Base-by-base conservation (phyloP, 1,284 basidiomycete genomes). In the Cutaneotrichosporon daszewskae region DNA sequence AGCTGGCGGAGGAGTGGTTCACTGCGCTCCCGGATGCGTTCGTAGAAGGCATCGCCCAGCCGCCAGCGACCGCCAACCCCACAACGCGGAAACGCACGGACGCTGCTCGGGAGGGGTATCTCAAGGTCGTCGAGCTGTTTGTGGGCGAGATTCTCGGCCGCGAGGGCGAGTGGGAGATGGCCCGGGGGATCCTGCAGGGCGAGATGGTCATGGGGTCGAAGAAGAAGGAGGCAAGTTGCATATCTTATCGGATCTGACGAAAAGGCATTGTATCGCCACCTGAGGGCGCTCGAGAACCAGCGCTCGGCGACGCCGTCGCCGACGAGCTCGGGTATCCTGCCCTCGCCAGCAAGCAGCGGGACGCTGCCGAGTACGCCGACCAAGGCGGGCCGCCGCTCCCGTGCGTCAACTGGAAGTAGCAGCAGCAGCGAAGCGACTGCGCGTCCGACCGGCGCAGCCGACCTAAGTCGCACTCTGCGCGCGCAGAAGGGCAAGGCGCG, bases 91-190 rank as follows among this genome's bases (percentile, higher is more conserved):
- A 51, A 49, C 60, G 58, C 27, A 41, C 32, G 27, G 66, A 68
- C 37, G 38, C 46, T n/a, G 58, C 57, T 3, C 49, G 62, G 35
- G 65, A 69, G 43, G 64, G 62, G 10, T 67, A 69, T 51, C 32
- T 64, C n/a, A 64, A 62, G 38, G 62, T 69, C 14, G 48, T 65
- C 5, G 65, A 69, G 54, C 48, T 69, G 33, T 69, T 67, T 39
- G 61, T 66, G 13, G 64, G 65, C 32, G 66, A 69, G 51, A 58
- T 69, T 1, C 46, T 69, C 32, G 54, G 47, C 10, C 52, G 60
- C 32, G 65, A 67, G 49, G 64, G 61, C 16, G 66, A 69, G 45
- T 69, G 55, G 55, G 66, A 67, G 47, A 69, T 69, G 66, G 66
- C 65, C 1, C 49, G 62, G 22, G 62, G 57, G 4, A 56, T 69